phyloP scores from a whole-genome alignment of 2,329 filamentous ascomycete species.

The Colletotrichum australisinense region DNA sequence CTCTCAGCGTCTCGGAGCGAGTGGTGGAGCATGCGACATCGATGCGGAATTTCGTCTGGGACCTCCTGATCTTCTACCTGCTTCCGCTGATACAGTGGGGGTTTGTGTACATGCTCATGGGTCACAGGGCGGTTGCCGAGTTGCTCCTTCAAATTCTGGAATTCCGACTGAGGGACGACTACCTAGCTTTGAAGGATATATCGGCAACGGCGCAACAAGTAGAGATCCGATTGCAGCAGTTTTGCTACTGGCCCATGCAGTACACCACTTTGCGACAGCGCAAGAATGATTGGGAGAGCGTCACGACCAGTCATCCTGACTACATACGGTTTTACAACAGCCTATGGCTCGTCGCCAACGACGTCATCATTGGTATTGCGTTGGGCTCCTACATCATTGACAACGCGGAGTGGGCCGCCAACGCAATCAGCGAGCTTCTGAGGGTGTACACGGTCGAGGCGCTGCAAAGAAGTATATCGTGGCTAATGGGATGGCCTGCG shows the following conservation, averaged over 20 bases:
- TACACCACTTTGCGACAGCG: slow-evolving; percentile 91
- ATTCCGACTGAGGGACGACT: slow-evolving; percentile 82
- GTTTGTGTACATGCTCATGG: slow-evolving; percentile 83
- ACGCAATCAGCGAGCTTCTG: slow-evolving; percentile 80
- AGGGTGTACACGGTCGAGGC: slow-evolving; percentile 88
- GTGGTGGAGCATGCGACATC: slow-evolving; percentile 94
- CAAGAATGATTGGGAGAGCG: slow-evolving; percentile 93
- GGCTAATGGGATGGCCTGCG: slow-evolving; percentile 96
- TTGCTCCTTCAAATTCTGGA: slow-evolving; percentile 82
- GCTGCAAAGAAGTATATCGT: slow-evolving; percentile 87
- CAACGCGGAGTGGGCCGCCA: slow-evolving; percentile 86
- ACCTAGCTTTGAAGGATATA: slow-evolving; percentile 91
- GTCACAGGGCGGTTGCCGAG: slow-evolving; percentile 85
- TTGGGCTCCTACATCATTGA: slow-evolving; percentile 97
- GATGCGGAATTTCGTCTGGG: slow-evolving; percentile 82
- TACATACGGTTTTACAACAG: slow-evolving; percentile 99
- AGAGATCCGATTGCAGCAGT: slow-evolving; percentile 96
- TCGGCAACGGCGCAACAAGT: slow-evolving; percentile 97
- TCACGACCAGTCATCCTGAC: slow-evolving; percentile 94
- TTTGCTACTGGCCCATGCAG: slow-evolving; percentile 99
- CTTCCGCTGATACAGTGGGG: slow-evolving; percentile 79
- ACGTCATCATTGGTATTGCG: slow-evolving; percentile 98
- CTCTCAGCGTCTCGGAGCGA: slow-evolving; percentile 91
- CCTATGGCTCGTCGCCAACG: slow-evolving; percentile 97
- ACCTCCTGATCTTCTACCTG: slow-evolving; percentile 78